These are phyloP conservation scores for Lecanicillium sp. DNA, from an alignment of 2,329 filamentous ascomycete genomes.

Conservation along the genomic window DNA sequence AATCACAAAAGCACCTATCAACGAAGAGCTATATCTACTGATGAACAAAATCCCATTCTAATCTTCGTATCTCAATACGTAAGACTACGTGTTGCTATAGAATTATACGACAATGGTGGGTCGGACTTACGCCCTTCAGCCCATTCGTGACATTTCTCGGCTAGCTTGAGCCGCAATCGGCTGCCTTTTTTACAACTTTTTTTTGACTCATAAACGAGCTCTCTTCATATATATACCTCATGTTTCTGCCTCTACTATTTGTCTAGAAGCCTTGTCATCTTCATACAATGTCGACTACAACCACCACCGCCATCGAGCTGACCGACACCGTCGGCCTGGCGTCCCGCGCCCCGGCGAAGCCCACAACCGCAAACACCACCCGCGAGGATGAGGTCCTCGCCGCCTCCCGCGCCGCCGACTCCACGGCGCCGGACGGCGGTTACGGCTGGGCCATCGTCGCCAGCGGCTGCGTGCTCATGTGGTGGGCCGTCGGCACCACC, in stretches of 20 bases:
- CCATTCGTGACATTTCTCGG: background rate
- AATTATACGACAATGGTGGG: background rate
- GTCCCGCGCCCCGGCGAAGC: constrained; percentile 1
- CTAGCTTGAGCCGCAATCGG: constrained; percentile 2
- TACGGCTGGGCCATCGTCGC: constrained; percentile 52
- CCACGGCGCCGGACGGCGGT: constrained; percentile 45
- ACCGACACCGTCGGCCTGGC: constrained; percentile 2
- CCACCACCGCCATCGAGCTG: constrained; percentile 6
- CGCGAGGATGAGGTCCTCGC: constrained; percentile 26
- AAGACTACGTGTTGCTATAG: background rate
- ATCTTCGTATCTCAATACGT: no score
- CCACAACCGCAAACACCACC: background rate
- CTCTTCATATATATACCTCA: background rate
- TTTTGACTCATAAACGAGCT: background rate
- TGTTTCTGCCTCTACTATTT: background rate
- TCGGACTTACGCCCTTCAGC: background rate
- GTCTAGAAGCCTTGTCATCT: background rate
- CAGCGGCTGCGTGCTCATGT: constrained; percentile 44
- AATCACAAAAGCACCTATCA: no score
- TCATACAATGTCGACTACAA: constrained; percentile 4
- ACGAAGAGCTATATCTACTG: no score
- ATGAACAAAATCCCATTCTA: no score
- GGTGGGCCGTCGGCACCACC: constrained; percentile 50
- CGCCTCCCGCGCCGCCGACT: constrained; percentile 39
- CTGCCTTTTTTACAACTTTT: background rate